phyloP scores from a whole-genome alignment of 2,329 filamentous ascomycete genomes.

The Aspergillus ruber region DNA sequence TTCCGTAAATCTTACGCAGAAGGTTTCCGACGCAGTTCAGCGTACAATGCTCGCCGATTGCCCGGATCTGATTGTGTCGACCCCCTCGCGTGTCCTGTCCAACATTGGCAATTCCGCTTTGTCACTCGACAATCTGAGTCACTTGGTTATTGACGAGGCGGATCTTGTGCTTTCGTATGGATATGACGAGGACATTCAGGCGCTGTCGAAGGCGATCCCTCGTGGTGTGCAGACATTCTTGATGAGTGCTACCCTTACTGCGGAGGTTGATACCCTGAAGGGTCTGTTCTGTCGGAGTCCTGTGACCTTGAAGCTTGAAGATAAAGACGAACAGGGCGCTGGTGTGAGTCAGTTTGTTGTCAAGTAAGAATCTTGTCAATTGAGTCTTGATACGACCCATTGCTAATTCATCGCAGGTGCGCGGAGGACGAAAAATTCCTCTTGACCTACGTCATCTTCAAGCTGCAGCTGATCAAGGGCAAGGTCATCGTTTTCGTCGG shows the following conservation, averaged over 20 bases:
- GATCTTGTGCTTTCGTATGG: constrained; percentile 91
- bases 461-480: constrained; percentile 86
- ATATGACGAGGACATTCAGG: constrained; percentile 82
- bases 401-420: constrained; percentile 47
- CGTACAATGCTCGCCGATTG: constrained; percentile 75
- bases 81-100: constrained; percentile 73
- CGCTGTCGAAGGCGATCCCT: constrained; percentile 69
- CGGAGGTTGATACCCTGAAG: constrained; percentile 80
- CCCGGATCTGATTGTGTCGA: constrained; percentile 86
- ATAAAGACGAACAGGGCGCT: constrained; percentile 68
- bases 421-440: constrained; percentile 98
- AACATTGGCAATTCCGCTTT: constrained; percentile 70
- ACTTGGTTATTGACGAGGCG: constrained; percentile 87
- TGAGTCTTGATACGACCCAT: constrained; percentile 1
- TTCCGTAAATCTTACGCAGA: constrained; percentile 80
- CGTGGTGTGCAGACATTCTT: constrained; percentile 83
- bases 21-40: constrained; percentile 83
- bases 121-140: constrained; percentile 62
- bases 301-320: constrained; percentile 72
- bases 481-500: constrained; percentile 82
- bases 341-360: constrained; percentile 83
- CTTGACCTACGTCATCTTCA: constrained; percentile 88
- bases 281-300: constrained; percentile 78
- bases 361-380: constrained; percentile 46
- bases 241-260: constrained; percentile 87